Evolutionary conservation across 768 basidiomycete species (phyloP).

Genomic region (Leccinellum rugosiceps): DNA sequence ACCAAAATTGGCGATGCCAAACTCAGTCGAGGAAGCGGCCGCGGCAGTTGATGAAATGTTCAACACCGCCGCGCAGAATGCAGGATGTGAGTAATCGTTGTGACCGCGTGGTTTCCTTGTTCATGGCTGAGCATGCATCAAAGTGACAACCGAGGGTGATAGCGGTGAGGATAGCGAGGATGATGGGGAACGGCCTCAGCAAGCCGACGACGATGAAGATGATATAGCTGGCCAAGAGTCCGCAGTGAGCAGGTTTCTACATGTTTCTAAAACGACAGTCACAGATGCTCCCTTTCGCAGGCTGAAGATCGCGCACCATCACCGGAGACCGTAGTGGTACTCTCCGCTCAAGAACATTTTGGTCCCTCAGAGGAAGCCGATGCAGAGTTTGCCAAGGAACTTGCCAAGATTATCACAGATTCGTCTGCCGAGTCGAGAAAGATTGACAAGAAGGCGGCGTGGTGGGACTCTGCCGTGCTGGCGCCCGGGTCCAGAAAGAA

Average conservation of each 20-base stretch:
- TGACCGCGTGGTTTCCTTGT: background rate
- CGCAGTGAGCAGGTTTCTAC: constrained; percentile 41
- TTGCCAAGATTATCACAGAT: constrained; percentile 93
- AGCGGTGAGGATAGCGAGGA: constrained; percentile 55
- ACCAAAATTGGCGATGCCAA: constrained; percentile 69
- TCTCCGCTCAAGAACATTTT: constrained; percentile 66
- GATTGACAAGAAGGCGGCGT: constrained; percentile 84
- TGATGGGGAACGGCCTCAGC: constrained; percentile 37
- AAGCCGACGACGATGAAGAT: constrained; percentile 65
- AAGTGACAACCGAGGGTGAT: constrained; percentile 36
- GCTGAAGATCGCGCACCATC: constrained; percentile 70
- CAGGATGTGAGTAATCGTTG: constrained; percentile 43
- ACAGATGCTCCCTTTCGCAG: constrained; percentile 18
- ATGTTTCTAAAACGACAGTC: background rate
- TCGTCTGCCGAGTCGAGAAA: constrained; percentile 78
- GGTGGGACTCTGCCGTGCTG: constrained; percentile 87
- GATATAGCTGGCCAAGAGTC: constrained; percentile 48
- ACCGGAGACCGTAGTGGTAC: constrained; percentile 76
- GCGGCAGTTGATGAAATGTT: constrained; percentile 89
- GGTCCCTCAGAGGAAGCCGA: constrained; percentile 89
- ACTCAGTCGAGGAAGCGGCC: constrained; percentile 83
- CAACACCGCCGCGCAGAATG: constrained; percentile 57
- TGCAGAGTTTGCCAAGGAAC: constrained; percentile 90
- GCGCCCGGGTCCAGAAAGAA: constrained; percentile 65
- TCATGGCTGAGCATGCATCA: constrained; percentile 13